A percentile compares a stretch with the other conserved stretches of the same genome.
phyloP scores from a whole-genome alignment of 2,329 filamentous ascomycete species.

The Cladorrhinum sp. region DNA sequence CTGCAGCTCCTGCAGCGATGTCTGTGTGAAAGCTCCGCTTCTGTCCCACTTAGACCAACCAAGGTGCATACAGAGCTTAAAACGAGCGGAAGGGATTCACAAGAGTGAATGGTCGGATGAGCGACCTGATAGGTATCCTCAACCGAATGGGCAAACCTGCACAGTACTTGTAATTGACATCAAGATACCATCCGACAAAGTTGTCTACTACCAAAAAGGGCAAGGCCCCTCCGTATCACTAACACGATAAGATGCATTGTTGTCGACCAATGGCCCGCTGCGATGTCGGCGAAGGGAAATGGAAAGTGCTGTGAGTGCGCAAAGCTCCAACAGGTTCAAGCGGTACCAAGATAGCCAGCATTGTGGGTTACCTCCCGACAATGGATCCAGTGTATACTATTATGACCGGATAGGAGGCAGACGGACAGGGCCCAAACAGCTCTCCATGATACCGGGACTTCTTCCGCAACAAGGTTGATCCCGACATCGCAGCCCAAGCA shows the following conservation, averaged over 20 bases:
- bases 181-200: not conserved
- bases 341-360: conserved; percentile 3
- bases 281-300: conserved; percentile 21
- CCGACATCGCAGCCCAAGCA: conserved; percentile 14
- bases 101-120: not conserved
- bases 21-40: not conserved
- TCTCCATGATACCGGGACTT: not conserved
- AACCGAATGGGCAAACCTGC: not conserved
- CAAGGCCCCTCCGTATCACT: not conserved
- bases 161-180: not conserved
- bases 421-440: not conserved
- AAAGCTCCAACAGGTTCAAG: not conserved
- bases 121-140: not conserved
- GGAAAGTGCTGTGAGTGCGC: not conserved
- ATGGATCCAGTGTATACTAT: not conserved
- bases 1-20: not conserved
- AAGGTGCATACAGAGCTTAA: not conserved
- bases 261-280: conserved; percentile 1
- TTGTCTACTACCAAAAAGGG: not conserved
- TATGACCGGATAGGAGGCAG: not conserved
- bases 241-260: not conserved
- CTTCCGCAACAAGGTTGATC: not conserved
- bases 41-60: not conserved
- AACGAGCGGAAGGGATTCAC: not conserved
- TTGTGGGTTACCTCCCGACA: conserved; percentile 11